phyloP scores from a whole-genome alignment of 768 basidiomycete species.

The Leccinum variicolor region DNA sequence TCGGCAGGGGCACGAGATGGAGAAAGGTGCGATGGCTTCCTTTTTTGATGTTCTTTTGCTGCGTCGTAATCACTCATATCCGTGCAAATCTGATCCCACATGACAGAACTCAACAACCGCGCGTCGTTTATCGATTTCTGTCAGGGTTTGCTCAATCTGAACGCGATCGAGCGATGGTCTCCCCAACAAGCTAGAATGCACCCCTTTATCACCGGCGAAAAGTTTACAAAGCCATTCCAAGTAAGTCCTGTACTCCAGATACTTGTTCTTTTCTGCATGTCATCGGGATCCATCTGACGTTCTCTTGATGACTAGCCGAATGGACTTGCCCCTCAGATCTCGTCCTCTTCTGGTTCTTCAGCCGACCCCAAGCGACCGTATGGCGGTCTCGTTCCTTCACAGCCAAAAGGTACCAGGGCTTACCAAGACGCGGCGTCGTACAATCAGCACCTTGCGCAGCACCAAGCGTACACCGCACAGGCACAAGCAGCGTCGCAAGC shows the following conservation, averaged over 20 bases:
- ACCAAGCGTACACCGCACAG: slow-evolving; percentile 90
- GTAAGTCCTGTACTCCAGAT: slow-evolving; percentile 40
- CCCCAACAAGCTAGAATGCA: slow-evolving; percentile 95
- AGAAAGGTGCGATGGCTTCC: slow-evolving; percentile 63
- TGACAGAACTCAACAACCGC: slow-evolving; percentile 85
- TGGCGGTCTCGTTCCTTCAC: slow-evolving; percentile 89
- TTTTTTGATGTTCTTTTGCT: not conserved
- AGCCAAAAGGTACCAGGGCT: slow-evolving; percentile 79
- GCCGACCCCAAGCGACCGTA: slow-evolving; percentile 84
- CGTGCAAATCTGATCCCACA: slow-evolving; percentile 15
- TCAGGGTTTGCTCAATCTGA: slow-evolving; percentile 88
- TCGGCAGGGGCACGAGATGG: slow-evolving; percentile 76
- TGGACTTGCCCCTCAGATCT: slow-evolving; percentile 33
- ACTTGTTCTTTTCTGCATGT: not conserved
- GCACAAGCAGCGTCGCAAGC: slow-evolving; percentile 74
- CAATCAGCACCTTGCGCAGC: slow-evolving; percentile 91
- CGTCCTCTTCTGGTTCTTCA: slow-evolving; percentile 30
- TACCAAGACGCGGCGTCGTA: slow-evolving; percentile 93
- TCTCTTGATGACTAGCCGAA: slow-evolving; percentile 44
- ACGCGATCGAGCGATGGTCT: slow-evolving; percentile 94
- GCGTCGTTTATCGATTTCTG: slow-evolving; percentile 98
- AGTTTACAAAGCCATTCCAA: slow-evolving; percentile 82
- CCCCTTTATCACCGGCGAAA: slow-evolving; percentile 98
- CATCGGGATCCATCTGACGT: slow-evolving; percentile 7
- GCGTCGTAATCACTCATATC: slow-evolving; percentile 5